These are phyloP conservation scores for Fistulinella cinereoalba DNA, from an alignment of 1,284 basidiomycete species.

Conservation along the genomic window DNA sequence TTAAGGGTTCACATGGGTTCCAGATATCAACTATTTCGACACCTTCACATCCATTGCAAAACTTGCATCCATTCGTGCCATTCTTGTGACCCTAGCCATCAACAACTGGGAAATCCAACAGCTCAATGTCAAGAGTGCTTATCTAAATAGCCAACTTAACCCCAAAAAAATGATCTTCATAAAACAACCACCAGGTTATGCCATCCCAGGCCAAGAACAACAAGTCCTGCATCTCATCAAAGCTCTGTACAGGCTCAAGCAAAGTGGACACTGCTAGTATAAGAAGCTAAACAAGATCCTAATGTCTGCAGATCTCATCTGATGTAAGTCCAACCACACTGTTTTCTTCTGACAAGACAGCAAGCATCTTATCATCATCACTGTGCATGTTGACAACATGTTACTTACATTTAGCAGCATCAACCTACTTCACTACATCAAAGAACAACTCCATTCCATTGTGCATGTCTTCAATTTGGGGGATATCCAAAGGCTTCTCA, in stretches of 20 bases:
- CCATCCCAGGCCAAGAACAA: neutral
- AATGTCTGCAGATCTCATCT: neutral
- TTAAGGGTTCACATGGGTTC: neutral
- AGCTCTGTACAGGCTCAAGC: neutral
- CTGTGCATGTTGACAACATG: neutral
- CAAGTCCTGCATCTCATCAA: neutral
- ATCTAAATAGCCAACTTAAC: neutral
- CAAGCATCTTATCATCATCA: neutral
- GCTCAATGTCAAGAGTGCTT: neutral
- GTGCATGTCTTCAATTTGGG: too few relatives aligned
- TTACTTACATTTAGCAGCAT: too few relatives aligned
- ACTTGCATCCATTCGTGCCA: too few relatives aligned
- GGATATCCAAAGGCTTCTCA: slow-evolving; percentile 1
- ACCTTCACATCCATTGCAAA: neutral
- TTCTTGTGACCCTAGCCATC: too few relatives aligned
- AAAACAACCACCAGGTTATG: neutral
- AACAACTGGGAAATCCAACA: too few relatives aligned
- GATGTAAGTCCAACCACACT: neutral
- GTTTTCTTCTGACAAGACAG: neutral
- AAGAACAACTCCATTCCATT: too few relatives aligned
- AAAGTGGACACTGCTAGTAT: neutral
- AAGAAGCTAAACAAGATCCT: neutral
- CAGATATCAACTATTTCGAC: neutral
- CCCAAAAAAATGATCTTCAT: neutral
- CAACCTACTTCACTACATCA: too few relatives aligned